Evolutionary conservation across 2,329 filamentous ascomycete species (phyloP), one percentile per base, ranked within the genome.

Genomic region (Chrysoporthe cubensis): DNA sequence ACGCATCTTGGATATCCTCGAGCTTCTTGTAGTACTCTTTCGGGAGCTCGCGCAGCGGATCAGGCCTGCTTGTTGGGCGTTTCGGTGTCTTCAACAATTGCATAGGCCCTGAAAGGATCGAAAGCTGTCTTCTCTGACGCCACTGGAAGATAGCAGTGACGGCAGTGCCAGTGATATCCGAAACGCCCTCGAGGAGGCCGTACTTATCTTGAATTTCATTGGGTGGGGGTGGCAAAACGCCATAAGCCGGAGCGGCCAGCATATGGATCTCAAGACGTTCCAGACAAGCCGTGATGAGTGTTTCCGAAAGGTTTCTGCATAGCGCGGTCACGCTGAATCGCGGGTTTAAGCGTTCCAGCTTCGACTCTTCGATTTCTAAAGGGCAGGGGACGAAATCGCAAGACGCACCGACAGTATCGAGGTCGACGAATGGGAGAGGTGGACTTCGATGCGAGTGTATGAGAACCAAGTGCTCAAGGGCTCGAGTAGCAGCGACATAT

Each of bases 401-500:
- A n/a, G 67, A 64, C 18, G 44, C 13, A 26, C 40, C 18, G 14
- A 64, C 54, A 7, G 57, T 69, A 13, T 64, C 56, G n/a, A 69
- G 50, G 14, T 69, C 61, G 18, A 69, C 67, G 16, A 69, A 69
- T 34, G 67, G 64, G 44, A 69, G 65, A 11, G 67, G 46, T 1
- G 56, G 59, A n/a, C 64, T 66, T 2, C 21, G 57, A 9, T 42
- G 44, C n/a, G 66, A 40, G 21, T 69, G 67, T 7, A 69, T 61
- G 34, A 69, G 64, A 0, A 69, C 57, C 4, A 69, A 43, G 16
- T 69, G 67, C n/a, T 69, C 67, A 5, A 66, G 61, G 13, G 67
- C 67, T 26, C 67, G 64, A 18, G 67, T 69, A 16, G 67, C 43
- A 52, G 67, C 67, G 6, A 69, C 67, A 40, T 69, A 69, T 21